phyloP scores from a whole-genome alignment of 306 rosid species.

The Bauhinia variegata region DNA sequence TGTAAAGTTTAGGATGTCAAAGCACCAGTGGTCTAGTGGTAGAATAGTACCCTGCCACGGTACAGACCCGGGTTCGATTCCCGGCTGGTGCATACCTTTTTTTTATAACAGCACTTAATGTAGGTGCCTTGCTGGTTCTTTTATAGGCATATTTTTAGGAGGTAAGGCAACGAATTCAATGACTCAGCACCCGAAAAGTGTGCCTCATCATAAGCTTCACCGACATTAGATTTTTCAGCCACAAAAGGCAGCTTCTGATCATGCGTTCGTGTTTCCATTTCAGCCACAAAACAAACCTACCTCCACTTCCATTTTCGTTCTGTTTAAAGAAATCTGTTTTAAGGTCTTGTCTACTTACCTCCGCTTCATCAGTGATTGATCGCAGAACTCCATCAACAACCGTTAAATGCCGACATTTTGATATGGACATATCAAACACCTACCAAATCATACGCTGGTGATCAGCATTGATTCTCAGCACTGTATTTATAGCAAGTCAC shows the following conservation, averaged over 20 bases:
- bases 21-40: slow-evolving; percentile 46
- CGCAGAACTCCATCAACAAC: background rate
- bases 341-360: background rate
- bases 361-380: background rate
- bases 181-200: no score
- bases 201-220: no score
- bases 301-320: no score
- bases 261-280: background rate
- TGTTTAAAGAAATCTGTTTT: no score
- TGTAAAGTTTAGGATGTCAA: no score
- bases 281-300: slow-evolving; percentile 1
- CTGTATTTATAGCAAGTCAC: background rate
- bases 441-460: background rate
- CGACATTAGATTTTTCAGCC: no score
- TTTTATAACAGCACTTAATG: no score
- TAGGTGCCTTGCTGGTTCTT: no score
- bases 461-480: background rate
- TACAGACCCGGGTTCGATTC: slow-evolving; percentile 48
- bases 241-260: no score
- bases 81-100: slow-evolving; percentile 36
- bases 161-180: no score
- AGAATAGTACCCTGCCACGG: slow-evolving; percentile 44
- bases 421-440: background rate
- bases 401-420: background rate
- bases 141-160: no score